phyloP scores from a whole-genome alignment of 192 early-diverging fungal genomes.

The Coemansia furcata region DNA sequence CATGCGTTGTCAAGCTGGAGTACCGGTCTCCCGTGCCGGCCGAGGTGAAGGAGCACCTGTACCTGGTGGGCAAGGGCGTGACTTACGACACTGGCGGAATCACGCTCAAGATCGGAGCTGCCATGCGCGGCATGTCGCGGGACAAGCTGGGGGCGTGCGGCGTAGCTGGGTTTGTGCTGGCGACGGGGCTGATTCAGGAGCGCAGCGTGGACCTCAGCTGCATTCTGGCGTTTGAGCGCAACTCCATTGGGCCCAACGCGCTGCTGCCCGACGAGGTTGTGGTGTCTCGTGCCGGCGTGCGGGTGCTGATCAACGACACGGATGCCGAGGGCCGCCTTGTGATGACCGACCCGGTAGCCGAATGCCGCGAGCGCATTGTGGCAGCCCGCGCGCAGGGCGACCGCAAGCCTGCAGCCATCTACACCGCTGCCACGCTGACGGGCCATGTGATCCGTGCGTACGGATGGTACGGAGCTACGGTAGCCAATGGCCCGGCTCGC shows the following conservation, averaged over 20 bases:
- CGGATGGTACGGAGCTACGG: slow-evolving; percentile 69
- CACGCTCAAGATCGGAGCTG: slow-evolving; percentile 77
- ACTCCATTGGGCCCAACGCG: slow-evolving; percentile 75
- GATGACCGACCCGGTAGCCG: slow-evolving; percentile 75
- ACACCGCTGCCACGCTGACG: slow-evolving; percentile 85
- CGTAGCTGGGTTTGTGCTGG: slow-evolving; percentile 78
- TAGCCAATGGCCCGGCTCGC: slow-evolving; percentile 78
- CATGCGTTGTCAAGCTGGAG: slow-evolving; percentile 53
- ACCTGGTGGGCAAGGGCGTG: slow-evolving; percentile 88
- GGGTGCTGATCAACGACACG: slow-evolving; percentile 81
- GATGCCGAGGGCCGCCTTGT: slow-evolving; percentile 92
- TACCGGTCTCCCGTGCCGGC: slow-evolving; percentile 67
- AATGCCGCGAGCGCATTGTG: slow-evolving; percentile 71
- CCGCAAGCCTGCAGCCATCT: slow-evolving; percentile 56
- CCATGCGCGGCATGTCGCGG: slow-evolving; percentile 86
- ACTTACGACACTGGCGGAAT: slow-evolving; percentile 90
- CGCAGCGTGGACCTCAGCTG: slow-evolving; percentile 66
- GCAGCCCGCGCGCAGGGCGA: slow-evolving; percentile 56
- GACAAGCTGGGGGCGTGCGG: slow-evolving; percentile 88
- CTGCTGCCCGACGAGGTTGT: slow-evolving; percentile 85
- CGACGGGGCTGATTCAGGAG: slow-evolving; percentile 64
- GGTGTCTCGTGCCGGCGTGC: slow-evolving; percentile 68
- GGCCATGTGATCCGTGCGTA: slow-evolving; percentile 80
- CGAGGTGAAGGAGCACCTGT: slow-evolving; percentile 73
- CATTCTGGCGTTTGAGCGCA: slow-evolving; percentile 77